Conservation (phyloP, 2,329 filamentous ascomycete genomes). For the Fusarium sublunatum region DNA sequence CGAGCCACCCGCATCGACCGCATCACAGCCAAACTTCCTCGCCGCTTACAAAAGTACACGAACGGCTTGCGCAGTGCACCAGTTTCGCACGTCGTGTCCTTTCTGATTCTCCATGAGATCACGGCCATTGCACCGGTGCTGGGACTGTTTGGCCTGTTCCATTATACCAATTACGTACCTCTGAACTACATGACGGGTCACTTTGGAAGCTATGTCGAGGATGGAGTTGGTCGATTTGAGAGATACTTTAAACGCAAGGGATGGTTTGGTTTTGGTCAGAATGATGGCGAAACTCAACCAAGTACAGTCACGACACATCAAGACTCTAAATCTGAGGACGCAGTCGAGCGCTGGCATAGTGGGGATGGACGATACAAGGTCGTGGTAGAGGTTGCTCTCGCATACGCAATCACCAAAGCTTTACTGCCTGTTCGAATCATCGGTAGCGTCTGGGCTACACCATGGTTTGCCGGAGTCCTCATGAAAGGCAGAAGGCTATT, state of each 20-base stretch:
- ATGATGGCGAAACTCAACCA: constrained; percentile 25
- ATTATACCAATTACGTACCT: constrained; percentile 82
- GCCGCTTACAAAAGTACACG: constrained; percentile 75
- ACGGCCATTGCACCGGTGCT: constrained; percentile 86
- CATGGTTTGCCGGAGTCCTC: constrained; percentile 84
- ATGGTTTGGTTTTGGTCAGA: constrained; percentile 75
- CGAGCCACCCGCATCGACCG: constrained; percentile 55
- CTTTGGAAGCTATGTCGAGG: constrained; percentile 63
- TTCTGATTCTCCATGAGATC: constrained; percentile 90
- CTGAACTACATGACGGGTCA: constrained; percentile 61
- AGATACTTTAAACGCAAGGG: constrained; percentile 81
- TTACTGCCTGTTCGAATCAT: constrained; percentile 81
- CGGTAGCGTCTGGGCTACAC: constrained; percentile 86
- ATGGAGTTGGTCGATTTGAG: constrained; percentile 79
- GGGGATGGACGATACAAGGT: constrained; percentile 64
- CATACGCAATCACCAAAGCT: constrained; percentile 90
- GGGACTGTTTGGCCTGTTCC: constrained; percentile 79
- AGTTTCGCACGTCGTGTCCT: constrained; percentile 83
- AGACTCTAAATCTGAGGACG: constrained; percentile 43
- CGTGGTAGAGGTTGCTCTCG: constrained; percentile 80
- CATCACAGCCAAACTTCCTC: constrained; percentile 68
- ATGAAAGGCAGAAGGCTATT: constrained; percentile 55
- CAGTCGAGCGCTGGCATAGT: constrained; percentile 52
- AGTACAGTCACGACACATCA: constrained; percentile 5
- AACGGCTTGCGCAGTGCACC: constrained; percentile 79